Conservation (phyloP, 305 asterid species). For the Solanum aculeatissimum region DNA sequence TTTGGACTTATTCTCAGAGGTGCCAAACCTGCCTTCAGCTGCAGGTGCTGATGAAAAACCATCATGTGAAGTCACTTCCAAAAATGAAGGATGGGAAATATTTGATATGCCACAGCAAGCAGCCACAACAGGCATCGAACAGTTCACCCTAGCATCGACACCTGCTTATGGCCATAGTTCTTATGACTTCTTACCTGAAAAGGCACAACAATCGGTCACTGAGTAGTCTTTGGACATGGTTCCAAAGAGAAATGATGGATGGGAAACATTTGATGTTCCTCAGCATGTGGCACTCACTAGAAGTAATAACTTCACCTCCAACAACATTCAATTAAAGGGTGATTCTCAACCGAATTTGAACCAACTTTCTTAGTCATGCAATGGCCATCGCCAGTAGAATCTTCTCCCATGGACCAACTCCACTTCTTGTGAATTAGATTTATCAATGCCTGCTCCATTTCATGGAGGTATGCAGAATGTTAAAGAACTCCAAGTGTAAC, state of each 20-base stretch:
- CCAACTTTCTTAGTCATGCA: conserved; percentile 2
- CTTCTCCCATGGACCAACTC: conserved; percentile 1
- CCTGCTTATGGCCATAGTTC: conserved; percentile 36
- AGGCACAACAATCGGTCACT: neutral
- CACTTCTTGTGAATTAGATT: neutral
- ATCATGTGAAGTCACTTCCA: conserved; percentile 17
- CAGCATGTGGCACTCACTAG: neutral
- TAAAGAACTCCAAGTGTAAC: conserved; percentile 3
- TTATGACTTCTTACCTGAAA: neutral
- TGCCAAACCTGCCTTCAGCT: conserved; percentile 31
- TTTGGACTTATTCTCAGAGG: conserved; percentile 29
- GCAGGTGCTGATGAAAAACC: conserved; percentile 24
- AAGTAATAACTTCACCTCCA: neutral
- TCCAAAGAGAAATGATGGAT: conserved; percentile 4
- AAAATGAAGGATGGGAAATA: conserved; percentile 80
- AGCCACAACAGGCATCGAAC: conserved; percentile 19
- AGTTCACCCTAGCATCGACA: conserved; percentile 13
- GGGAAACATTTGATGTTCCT: conserved; percentile 6
- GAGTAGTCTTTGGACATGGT: neutral
- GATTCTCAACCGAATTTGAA: neutral
- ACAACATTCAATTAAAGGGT: neutral
- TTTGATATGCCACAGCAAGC: conserved; percentile 53
- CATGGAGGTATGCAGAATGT: conserved; percentile 2
- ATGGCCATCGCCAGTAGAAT: conserved; percentile 1
- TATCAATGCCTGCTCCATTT: neutral